Evolutionary conservation across 306 rosid species (phyloP), one percentile per base, ranked within the genome.

Genomic region (Rosa chinensis): DNA sequence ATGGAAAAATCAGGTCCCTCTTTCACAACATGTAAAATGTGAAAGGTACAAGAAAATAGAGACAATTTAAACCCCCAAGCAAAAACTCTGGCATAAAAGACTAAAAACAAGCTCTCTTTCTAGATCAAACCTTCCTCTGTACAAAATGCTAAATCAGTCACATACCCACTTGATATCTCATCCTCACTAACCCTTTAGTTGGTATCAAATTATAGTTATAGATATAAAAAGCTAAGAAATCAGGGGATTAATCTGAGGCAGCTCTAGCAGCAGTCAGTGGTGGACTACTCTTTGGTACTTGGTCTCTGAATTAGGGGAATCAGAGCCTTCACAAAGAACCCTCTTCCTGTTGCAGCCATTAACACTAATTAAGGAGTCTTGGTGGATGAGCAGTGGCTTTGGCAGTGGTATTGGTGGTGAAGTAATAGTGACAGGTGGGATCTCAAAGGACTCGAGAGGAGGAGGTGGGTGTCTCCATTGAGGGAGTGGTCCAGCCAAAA

Each of bases 401-500:
- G 82, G 84, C 4, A 80, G 84, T 73, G 77, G 77, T 44, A 63
- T 62, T 9, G 89, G 83, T 69, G 82, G 79, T 21, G 98, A 88
- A 23, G 97, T 92, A 79, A 92, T 89, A 48, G 97, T 89, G 50
- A 95, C 97, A 1, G 98, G 99, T 0, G 98, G 99, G 80, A 95
- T 95, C 80, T 95, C 90, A 59, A 87, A 93, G 50, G 99, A 87
- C 78, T 95, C 94, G 1, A 95, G 89, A 6, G 99, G 96, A 0
- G 99, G 99, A 4, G 99, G 99, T 4, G 99, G 99, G 83, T 95
- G 99, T 77, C 97, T 91, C 99, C 99, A 95, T 69, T 95, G 98
- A 66, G 99, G 99, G 32, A 95, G 94, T 75, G 99, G 99, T 66
- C 99, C 99, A 8, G 99, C 99, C 67, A 95, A 66, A 13, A 95